Evolutionary conservation across 116 monocot species (phyloP).

Genomic region (Iris pallida): DNA sequence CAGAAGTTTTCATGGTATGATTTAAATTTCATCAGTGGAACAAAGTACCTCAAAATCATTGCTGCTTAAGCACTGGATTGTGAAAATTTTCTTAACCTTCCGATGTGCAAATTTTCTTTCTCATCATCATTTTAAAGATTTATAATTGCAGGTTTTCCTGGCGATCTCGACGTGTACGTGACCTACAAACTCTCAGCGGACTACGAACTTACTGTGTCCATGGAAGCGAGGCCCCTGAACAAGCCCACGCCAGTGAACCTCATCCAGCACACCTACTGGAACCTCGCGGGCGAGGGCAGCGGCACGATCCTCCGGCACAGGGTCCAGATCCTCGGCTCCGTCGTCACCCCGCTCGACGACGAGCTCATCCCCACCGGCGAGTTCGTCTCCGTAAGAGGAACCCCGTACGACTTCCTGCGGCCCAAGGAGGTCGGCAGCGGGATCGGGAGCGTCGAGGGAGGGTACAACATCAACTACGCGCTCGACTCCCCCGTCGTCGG

Average conservation of each 20-base stretch:
- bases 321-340: conserved; percentile 70
- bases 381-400: conserved; percentile 33
- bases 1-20: no score
- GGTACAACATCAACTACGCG: conserved; percentile 70
- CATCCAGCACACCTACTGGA: conserved; percentile 83
- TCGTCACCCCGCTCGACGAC: conserved; percentile 52
- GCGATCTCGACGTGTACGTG: conserved; percentile 70
- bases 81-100: no score
- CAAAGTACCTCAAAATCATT: no score
- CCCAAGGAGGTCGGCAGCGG: conserved; percentile 46
- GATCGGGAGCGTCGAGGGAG: conserved; percentile 29
- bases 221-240: conserved; percentile 49
- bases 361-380: conserved; percentile 59
- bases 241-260: conserved; percentile 85
- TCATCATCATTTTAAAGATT: no score
- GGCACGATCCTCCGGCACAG: conserved; percentile 58
- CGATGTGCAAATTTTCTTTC: no score
- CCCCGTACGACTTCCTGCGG: conserved; percentile 55
- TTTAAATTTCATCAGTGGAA: no score
- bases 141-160: conserved; percentile 76
- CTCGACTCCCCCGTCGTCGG: not conserved
- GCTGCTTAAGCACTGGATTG: no score
- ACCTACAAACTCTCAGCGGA: conserved; percentile 54
- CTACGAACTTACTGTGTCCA: conserved; percentile 46
- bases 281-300: conserved; percentile 57